A percentile compares a stretch with the other conserved stretches of the same genome.
Conservation (phyloP, 345 rosid species). For the Hibiscus mutabilis region DNA sequence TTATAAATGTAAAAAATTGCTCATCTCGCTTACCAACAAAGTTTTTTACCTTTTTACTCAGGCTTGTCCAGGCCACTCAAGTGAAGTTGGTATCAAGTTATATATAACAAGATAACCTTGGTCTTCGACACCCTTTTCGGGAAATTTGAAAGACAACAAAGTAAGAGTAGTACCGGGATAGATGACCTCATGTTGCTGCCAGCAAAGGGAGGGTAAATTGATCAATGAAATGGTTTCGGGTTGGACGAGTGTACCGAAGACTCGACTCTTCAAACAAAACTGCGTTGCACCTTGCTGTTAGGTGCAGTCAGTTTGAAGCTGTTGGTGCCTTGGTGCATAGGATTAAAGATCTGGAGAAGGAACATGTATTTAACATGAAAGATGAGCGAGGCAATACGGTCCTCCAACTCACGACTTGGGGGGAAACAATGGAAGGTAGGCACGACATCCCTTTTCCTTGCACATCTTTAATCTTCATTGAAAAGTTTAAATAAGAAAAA, state of each 20-base stretch:
- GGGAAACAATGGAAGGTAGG: neutral
- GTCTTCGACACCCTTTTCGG: neutral
- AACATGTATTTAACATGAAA: neutral
- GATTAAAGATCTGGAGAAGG: constrained; percentile 21
- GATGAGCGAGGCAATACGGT: neutral
- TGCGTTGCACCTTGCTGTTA: constrained; percentile 38
- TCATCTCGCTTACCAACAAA: neutral
- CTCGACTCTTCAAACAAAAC: constrained; percentile 34
- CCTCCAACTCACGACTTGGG: neutral
- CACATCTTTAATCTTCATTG: neutral
- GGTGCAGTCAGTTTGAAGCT: constrained; percentile 23
- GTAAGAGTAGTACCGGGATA: too few species aligned
- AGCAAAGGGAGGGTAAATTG: constrained; percentile 28
- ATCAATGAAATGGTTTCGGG: constrained; percentile 27
- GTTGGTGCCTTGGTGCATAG: constrained; percentile 25
- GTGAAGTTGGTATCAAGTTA: neutral
- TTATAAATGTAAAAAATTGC: neutral
- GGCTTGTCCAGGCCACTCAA: neutral
- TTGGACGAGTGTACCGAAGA: constrained; percentile 33
- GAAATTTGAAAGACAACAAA: neutral
- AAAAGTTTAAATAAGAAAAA: neutral
- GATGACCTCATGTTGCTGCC: constrained; percentile 25
- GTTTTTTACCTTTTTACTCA: neutral
- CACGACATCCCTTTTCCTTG: neutral
- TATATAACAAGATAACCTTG: neutral